Evolutionary conservation across 139 green algal species (phyloP), one percentile per base, ranked within the genome.

Genomic region (Auxenochlorella protothecoides): DNA sequence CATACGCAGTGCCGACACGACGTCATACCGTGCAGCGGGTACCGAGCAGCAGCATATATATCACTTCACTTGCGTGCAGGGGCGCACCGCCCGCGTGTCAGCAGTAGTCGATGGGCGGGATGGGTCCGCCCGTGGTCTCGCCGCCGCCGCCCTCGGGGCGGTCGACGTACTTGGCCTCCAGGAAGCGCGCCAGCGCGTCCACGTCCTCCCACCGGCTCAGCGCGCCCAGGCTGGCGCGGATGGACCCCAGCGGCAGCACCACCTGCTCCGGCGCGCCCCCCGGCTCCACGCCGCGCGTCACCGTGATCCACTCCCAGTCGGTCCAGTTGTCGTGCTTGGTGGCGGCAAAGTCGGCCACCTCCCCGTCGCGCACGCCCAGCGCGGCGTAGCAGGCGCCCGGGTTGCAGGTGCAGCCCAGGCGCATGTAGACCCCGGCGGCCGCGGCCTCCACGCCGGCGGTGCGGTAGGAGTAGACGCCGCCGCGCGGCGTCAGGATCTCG

Each of bases 361-460:
- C 76, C 4, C 63, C 70, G 13, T 75, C 70, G 13, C 54, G n/a
- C 44, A 81, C 54, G 12, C 72, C 76, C 55, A 79, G 55, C 5
- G 53, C 56, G 51, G 15, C 44, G 51, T 77, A 80, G 53, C 75
- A 81, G 27, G 78, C 78, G 3, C 78, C 78, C 7, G 81, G 81
- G 71, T 84, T 84, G 78, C 81, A 86, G 65, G 74, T 68, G 71
- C 73, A 81, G 44, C 86, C 88, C 4, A 81, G 89, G 59, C 88
- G 78, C 62, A 92, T 70, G 65, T 91, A 84, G 66, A 93, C 86
- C 55, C 88, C 88, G 2, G 82, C 84, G 6, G 73, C 72, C 0
- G 82, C 88, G 7, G 83, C 76, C 56, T 82, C 75, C 3, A 59
- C 53, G 72, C 88, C 82, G 61, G 89, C 82, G 7, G 72, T 68